Base-by-base conservation (phyloP, 208 protist genomes). In the Leptomonas seymouri region DNA sequence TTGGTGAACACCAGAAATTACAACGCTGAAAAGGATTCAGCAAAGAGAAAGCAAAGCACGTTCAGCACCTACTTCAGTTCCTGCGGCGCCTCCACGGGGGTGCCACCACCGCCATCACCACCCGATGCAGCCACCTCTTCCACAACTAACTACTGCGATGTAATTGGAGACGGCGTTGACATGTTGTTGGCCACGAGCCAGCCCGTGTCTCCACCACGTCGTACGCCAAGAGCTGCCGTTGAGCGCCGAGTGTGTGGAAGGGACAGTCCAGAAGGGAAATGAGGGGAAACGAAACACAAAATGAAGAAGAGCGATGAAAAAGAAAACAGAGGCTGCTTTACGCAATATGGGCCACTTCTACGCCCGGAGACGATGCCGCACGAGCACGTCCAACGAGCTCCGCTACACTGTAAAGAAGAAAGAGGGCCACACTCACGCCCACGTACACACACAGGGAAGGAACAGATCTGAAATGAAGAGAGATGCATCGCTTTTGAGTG, bases 261-360 rank as follows among this genome's bases (percentile, higher is more conserved):
- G 30, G 3, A 23, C 25, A 54, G 8, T 14, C 11, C 18, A 28
- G 8, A 54, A 54, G 23, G 23, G 21, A 14, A 14, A 21, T 4
- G 23, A 54, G 21, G n/a, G n/a, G n/a, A n/a, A n/a, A n/a, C n/a
- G n/a, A n/a, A 54, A 12, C 49, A 54, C 2, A 39, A 57, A 57
- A 57, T 21, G 7, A 28, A 21, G 41, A 39, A 41, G 27, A 41
- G 53, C 1, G 16, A 57, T 21, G 30, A 6, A 23, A 39, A 39
- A 12, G 34, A 39, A 9, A 39, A 9, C 34, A 9, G 9, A 39
- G 3, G 34, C 34, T 39, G 34, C 23, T 54, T 4, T 23, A 23
- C 18, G 21, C 49, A 54, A 14, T 23, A 54, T 11, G 6, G n/a
- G 4, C n/a, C 49, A 54, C 21, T 31, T 54, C 5, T 54, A 28